Conservation (phyloP, 805 yeast species). For the Scheffersomyces ergatensis region DNA sequence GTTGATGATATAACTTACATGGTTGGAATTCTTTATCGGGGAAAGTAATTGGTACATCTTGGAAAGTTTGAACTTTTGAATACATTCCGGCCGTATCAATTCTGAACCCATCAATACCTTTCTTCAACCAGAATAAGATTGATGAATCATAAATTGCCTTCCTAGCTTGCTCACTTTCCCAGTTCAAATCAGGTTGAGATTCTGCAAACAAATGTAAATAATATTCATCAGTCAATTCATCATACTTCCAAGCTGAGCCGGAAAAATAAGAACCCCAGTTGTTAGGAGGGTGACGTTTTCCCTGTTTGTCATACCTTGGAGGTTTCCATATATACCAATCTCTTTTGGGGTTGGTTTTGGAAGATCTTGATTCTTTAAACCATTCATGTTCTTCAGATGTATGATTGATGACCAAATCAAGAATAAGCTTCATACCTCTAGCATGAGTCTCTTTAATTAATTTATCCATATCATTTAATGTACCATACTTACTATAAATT, state of each 20-base stretch:
- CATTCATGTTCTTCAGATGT: slow-evolving; percentile 55
- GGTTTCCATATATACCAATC: slow-evolving; percentile 64
- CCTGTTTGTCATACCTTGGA: slow-evolving; percentile 44
- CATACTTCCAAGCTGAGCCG: slow-evolving; percentile 58
- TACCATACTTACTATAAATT: slow-evolving; percentile 52
- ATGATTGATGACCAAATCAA: slow-evolving; percentile 60
- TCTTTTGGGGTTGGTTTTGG: slow-evolving; percentile 52
- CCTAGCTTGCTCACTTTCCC: slow-evolving; percentile 48
- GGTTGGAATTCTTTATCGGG: slow-evolving; percentile 43
- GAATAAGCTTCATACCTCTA: slow-evolving; percentile 49
- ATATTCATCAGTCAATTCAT: slow-evolving; percentile 52
- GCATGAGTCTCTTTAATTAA: slow-evolving; percentile 47
- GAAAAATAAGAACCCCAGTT: slow-evolving; percentile 55
- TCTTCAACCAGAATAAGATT: slow-evolving; percentile 51
- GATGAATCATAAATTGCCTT: slow-evolving; percentile 46
- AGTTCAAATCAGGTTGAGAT: slow-evolving; percentile 59
- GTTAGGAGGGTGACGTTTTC: slow-evolving; percentile 53
- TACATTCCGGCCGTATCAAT: slow-evolving; percentile 55
- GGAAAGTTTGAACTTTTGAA: slow-evolving; percentile 44
- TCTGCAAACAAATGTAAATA: slow-evolving; percentile 53
- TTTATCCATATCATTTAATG: slow-evolving; percentile 49
- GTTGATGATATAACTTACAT: slow-evolving; percentile 25
- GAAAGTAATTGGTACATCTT: slow-evolving; percentile 48
- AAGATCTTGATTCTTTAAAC: slow-evolving; percentile 55
- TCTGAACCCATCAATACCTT: slow-evolving; percentile 60